Conservation (phyloP, 2,329 filamentous ascomycete genomes). For the Didymella pinodella region DNA sequence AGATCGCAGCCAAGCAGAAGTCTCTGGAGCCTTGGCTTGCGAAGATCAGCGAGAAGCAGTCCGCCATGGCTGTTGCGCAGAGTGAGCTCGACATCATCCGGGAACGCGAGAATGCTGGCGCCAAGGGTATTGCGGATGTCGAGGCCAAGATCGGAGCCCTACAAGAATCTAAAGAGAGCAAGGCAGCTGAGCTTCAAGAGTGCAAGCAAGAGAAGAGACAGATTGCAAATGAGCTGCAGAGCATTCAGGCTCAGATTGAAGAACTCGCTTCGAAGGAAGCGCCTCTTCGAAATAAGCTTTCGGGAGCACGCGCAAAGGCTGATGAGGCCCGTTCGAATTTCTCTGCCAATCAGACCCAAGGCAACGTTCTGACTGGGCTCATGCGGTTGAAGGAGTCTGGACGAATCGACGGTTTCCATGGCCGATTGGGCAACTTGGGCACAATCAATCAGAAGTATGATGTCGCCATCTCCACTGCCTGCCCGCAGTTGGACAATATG, state of each 20-base stretch:
- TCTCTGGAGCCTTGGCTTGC: conserved; percentile 95
- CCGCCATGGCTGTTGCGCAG: conserved; percentile 90
- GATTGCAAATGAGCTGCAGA: conserved; percentile 76
- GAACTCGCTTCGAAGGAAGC: conserved; percentile 80
- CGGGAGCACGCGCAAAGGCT: conserved; percentile 89
- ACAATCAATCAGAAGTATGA: conserved; percentile 95
- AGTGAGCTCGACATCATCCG: conserved; percentile 91
- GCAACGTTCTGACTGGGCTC: conserved; percentile 87
- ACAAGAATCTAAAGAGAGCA: conserved; percentile 73
- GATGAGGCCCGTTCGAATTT: conserved; percentile 94
- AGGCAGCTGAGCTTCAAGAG: conserved; percentile 76
- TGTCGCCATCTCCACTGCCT: conserved; percentile 97
- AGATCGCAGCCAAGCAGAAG: conserved; percentile 92
- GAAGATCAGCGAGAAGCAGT: conserved; percentile 96
- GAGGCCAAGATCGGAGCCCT: conserved; percentile 79
- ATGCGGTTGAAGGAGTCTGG: conserved; percentile 97
- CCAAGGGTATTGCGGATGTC: conserved; percentile 82
- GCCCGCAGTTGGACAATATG: conserved; percentile 89
- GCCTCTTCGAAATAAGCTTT: conserved; percentile 82
- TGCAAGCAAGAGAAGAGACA: conserved; percentile 75
- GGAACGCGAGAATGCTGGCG: conserved; percentile 88
- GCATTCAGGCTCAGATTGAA: conserved; percentile 75
- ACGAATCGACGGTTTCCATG: conserved; percentile 96
- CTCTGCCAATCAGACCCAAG: conserved; percentile 87
- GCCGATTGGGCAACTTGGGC: conserved; percentile 90